Evolutionary conservation across 1,284 basidiomycete species (phyloP).

Genomic region (Coniferiporia weirii): DNA sequence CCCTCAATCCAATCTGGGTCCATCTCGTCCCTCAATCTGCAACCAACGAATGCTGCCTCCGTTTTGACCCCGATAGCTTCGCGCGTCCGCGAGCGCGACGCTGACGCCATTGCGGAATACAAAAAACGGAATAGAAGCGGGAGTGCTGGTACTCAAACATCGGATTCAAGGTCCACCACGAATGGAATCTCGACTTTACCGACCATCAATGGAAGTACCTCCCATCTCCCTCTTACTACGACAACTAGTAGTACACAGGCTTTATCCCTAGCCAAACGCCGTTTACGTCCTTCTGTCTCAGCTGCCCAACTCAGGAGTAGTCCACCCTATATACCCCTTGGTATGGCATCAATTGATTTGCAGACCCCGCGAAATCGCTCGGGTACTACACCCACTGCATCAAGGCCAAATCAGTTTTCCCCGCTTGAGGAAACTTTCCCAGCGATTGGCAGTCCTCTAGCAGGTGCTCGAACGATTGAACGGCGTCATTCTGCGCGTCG

Average conservation of each 20-base stretch:
- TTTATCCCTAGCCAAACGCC: constrained; percentile 50
- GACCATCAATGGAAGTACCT: constrained; percentile 46
- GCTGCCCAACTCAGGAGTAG: constrained; percentile 64
- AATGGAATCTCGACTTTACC: constrained; percentile 15
- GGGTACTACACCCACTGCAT: constrained; percentile 56
- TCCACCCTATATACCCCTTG: constrained; percentile 34
- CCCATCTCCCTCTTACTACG: constrained; percentile 40
- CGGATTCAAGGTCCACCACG: constrained; percentile 41
- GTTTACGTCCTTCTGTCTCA: constrained; percentile 67
- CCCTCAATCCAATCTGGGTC: constrained; percentile 37
- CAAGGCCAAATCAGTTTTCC: constrained; percentile 30
- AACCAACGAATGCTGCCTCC: constrained; percentile 36
- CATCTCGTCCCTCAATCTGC: constrained; percentile 29
- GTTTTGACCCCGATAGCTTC: constrained; percentile 67
- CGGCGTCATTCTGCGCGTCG: constrained; percentile 14
- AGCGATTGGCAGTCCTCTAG: not conserved
- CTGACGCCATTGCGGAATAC: constrained; percentile 80
- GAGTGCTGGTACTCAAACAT: constrained; percentile 59
- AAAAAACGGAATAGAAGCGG: constrained; percentile 72
- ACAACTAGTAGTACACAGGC: constrained; percentile 50
- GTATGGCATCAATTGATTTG: constrained; percentile 23
- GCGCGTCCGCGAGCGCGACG: constrained; percentile 74
- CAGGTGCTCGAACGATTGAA: constrained; percentile 8
- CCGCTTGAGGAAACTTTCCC: constrained; percentile 10
- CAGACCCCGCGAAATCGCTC: constrained; percentile 46